Percentiles rank a stretch among this genome's conserved stretches.
These are phyloP conservation scores for Aegilops bicornis DNA, from an alignment of 176 grass and related monocot genomes.

Conservation along the genomic window DNA sequence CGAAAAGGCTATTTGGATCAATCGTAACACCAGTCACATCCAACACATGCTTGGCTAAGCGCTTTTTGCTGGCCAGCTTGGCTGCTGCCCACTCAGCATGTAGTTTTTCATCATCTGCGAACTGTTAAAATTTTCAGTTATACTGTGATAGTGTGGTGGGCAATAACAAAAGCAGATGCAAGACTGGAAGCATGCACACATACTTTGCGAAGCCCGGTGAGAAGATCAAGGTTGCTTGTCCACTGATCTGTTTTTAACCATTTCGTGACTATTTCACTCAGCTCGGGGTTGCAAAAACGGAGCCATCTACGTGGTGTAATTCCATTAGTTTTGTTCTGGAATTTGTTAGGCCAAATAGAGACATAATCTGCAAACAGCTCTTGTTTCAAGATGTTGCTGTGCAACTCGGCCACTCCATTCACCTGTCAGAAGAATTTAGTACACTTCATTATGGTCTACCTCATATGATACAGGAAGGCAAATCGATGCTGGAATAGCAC, in stretches of 20 bases:
- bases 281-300: slow-evolving; percentile 69
- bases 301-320: slow-evolving; percentile 79
- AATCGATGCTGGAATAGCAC: slow-evolving; percentile 18
- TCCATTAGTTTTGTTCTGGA: slow-evolving; percentile 91
- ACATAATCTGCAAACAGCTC: slow-evolving; percentile 67
- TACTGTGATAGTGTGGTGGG: slow-evolving; percentile 17
- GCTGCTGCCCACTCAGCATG: slow-evolving; percentile 71
- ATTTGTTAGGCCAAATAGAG: slow-evolving; percentile 69
- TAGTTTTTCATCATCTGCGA: slow-evolving; percentile 68
- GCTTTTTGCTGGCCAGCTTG: slow-evolving; percentile 70
- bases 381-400: slow-evolving; percentile 81
- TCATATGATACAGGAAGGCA: slow-evolving; percentile 26
- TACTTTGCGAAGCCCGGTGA: slow-evolving; percentile 73
- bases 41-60: slow-evolving; percentile 65
- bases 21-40: slow-evolving; percentile 58
- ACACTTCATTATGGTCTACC: slow-evolving; percentile 15
- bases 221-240: slow-evolving; percentile 70
- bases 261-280: slow-evolving; percentile 71
- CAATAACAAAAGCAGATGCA: slow-evolving; percentile 15
- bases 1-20: slow-evolving; percentile 64
- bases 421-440: slow-evolving; percentile 58
- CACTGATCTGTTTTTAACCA: slow-evolving; percentile 75
- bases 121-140: slow-evolving; percentile 49
- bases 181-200: slow-evolving; percentile 32
- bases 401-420: slow-evolving; percentile 79